phyloP scores from a whole-genome alignment of 129 eudicot species.

The Heracleum sosnowskyi region DNA sequence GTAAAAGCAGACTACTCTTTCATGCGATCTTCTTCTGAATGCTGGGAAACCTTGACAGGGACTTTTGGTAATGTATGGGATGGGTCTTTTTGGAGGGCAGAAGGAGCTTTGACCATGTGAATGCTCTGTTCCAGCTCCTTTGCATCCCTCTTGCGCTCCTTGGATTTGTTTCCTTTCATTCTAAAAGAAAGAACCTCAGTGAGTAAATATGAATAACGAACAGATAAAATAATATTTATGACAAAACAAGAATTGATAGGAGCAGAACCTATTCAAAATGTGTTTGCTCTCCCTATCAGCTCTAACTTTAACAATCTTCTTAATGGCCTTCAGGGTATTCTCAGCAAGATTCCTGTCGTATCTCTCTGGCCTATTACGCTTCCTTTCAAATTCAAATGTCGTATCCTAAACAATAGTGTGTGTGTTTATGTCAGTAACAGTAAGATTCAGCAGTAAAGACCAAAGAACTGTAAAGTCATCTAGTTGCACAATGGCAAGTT shows the following conservation, averaged over 20 bases:
- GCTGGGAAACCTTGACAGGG: slow-evolving; percentile 43
- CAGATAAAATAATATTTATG: not conserved
- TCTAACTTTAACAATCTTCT: slow-evolving; percentile 56
- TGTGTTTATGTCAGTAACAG: not conserved
- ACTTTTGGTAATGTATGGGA: slow-evolving; percentile 41
- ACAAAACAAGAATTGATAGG: not conserved
- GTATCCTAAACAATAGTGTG: slow-evolving; percentile 41
- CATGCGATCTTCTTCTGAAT: slow-evolving; percentile 50
- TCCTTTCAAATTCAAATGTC: slow-evolving; percentile 96
- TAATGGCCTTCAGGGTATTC: slow-evolving; percentile 71
- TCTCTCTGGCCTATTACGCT: slow-evolving; percentile 94
- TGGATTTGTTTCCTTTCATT: slow-evolving; percentile 31
- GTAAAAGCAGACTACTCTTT: slow-evolving; percentile 36
- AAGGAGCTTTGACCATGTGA: slow-evolving; percentile 58
- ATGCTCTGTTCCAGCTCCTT: slow-evolving; percentile 62
- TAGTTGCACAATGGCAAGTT: not conserved
- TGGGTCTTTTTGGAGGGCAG: slow-evolving; percentile 32
- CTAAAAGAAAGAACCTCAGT: not conserved
- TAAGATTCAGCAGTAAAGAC: not conserved
- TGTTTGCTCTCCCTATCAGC: slow-evolving; percentile 42
- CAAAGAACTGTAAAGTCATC: not conserved
- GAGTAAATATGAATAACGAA: not conserved
- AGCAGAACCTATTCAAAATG: slow-evolving; percentile 38
- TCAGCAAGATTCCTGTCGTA: slow-evolving; percentile 78
- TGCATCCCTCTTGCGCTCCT: slow-evolving; percentile 31